Evolutionary conservation across 1,284 basidiomycete genomes (phyloP).

Genomic region (Neonothopanus nambi): DNA sequence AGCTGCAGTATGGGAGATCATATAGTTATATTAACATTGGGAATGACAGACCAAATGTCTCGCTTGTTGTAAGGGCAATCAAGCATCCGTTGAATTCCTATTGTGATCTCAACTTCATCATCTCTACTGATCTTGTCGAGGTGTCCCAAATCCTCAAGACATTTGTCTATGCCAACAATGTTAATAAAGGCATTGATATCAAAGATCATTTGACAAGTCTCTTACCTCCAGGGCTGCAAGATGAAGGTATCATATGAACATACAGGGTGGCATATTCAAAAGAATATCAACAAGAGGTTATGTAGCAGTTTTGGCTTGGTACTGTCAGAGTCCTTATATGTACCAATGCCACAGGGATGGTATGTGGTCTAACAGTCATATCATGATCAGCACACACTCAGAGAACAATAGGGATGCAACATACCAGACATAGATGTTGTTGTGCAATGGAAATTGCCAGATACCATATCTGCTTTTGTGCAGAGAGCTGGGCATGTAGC

Average conservation of each 20-base stretch:
- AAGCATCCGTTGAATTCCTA: conserved; percentile 36
- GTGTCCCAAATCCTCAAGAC: conserved; percentile 22
- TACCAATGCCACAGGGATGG: conserved; percentile 39
- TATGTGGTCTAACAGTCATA: conserved; percentile 14
- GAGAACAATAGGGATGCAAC: conserved; percentile 31
- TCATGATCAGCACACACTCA: background rate
- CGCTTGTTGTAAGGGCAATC: conserved; percentile 37
- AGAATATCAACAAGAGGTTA: conserved; percentile 8
- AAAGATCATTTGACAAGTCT: conserved; percentile 23
- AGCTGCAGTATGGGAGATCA: conserved; percentile 30
- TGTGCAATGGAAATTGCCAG: conserved; percentile 35
- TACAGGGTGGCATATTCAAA: conserved; percentile 27
- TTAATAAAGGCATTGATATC: conserved; percentile 24
- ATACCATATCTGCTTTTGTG: conserved; percentile 28
- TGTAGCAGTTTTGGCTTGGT: conserved; percentile 23
- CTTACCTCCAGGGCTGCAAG: conserved; percentile 18
- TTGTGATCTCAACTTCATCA: conserved; percentile 38
- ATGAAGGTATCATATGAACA: conserved; percentile 24
- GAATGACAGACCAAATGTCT: conserved; percentile 41
- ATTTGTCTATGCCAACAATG: conserved; percentile 31
- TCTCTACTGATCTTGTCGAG: conserved; percentile 20
- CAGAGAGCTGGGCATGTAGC: conserved; percentile 31
- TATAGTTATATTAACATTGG: conserved; percentile 29
- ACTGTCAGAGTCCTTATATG: conserved; percentile 31
- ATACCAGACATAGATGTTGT: conserved; percentile 34